A percentile compares a stretch with the other conserved stretches of the same genome.
Conservation (phyloP, 2,329 filamentous ascomycete species). For the Ceratocystis cacaofunesta region DNA sequence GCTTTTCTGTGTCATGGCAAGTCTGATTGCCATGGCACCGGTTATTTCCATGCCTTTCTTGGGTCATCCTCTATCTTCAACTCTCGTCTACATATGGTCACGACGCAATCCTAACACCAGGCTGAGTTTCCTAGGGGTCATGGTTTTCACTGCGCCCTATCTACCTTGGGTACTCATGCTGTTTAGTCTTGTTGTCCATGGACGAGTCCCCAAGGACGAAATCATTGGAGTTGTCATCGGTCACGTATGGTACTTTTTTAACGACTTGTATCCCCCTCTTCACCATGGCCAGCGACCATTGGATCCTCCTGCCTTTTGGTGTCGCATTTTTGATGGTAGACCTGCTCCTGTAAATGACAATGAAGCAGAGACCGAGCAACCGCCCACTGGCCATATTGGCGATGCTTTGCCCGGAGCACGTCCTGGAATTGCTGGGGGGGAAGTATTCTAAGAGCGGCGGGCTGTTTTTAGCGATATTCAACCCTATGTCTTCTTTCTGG, state of each 20-base stretch:
- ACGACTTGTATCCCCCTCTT: conserved; percentile 85
- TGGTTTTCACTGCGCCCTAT: conserved; percentile 89
- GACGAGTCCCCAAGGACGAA: conserved; percentile 83
- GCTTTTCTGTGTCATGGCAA: conserved; percentile 67
- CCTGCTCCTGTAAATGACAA: conserved; percentile 28
- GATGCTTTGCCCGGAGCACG: conserved; percentile 47
- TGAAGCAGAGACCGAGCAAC: conserved; percentile 19
- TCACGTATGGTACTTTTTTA: conserved; percentile 97
- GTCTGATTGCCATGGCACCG: conserved; percentile 68
- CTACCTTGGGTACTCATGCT: conserved; percentile 90
- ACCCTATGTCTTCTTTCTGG: too few relatives aligned
- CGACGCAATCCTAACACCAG: conserved; percentile 83
- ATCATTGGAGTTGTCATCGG: conserved; percentile 89
- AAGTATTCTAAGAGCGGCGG: neutral
- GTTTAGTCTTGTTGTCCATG: conserved; percentile 84
- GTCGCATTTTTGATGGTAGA: conserved; percentile 60
- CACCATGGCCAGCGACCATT: conserved; percentile 73
- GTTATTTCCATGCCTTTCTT: conserved; percentile 85
- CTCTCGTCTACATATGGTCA: conserved; percentile 95
- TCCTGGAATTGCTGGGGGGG: conserved; percentile 6
- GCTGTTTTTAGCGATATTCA: neutral
- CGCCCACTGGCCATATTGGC: conserved; percentile 40
- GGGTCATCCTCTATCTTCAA: conserved; percentile 83
- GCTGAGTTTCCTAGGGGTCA: conserved; percentile 72
- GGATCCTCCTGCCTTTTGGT: conserved; percentile 83